Conservation (phyloP, 2,329 filamentous ascomycete genomes). For the Colletotrichum gigasporum region DNA sequence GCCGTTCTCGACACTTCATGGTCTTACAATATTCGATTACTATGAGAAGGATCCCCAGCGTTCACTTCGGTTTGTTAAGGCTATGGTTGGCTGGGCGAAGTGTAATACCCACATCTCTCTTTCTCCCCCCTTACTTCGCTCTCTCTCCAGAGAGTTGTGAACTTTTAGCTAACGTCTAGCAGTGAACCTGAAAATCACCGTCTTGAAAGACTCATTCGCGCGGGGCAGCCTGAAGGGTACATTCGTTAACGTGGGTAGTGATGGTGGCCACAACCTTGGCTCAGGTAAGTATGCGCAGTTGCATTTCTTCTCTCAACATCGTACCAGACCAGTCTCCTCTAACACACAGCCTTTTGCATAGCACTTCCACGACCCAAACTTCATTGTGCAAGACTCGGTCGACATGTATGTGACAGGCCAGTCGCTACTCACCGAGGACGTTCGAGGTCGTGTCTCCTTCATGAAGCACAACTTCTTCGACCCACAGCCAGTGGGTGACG, state of each 20-base stretch:
- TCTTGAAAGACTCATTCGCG: conserved; percentile 32
- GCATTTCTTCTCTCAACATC: too few relatives aligned
- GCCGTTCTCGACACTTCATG: background rate
- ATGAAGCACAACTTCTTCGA: conserved; percentile 38
- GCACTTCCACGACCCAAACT: conserved; percentile 34
- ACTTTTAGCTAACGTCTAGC: too few relatives aligned
- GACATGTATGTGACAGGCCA: conserved; percentile 35
- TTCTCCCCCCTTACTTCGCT: background rate
- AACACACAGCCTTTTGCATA: background rate
- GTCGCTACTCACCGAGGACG: conserved; percentile 7
- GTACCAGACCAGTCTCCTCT: background rate
- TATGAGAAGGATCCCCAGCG: conserved; percentile 28
- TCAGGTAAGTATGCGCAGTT: background rate
- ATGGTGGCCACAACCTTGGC: conserved; percentile 34
- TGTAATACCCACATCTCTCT: background rate
- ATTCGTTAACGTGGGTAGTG: conserved; percentile 39
- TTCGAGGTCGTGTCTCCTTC: conserved; percentile 33
- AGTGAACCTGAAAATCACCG: conserved; percentile 25
- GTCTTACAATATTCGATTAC: conserved; percentile 32
- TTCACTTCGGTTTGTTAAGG: conserved; percentile 28
- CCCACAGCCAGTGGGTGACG: conserved; percentile 34
- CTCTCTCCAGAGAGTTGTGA: background rate
- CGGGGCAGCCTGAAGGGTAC: conserved; percentile 33
- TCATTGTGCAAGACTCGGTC: conserved; percentile 38
- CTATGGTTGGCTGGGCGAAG: conserved; percentile 28